A percentile compares a stretch with the other conserved stretches of the same genome.
phyloP scores from a whole-genome alignment of 2,329 filamentous ascomycete genomes.

The Dothistroma pini region DNA sequence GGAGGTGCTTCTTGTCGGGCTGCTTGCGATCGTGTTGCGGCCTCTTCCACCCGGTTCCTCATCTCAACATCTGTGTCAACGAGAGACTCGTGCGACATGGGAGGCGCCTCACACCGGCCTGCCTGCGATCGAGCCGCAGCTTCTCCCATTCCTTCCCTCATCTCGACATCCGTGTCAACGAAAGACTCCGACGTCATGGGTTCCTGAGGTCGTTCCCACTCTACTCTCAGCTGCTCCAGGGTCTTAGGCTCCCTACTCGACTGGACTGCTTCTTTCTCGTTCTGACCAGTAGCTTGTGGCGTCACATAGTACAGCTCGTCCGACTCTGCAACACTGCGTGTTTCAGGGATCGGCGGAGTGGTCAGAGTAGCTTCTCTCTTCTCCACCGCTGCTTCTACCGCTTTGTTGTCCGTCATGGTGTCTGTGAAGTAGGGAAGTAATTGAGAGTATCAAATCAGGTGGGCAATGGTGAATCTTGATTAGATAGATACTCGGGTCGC shows the following conservation, averaged over 20 bases:
- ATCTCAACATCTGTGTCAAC: not conserved
- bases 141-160: not conserved
- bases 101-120: not conserved
- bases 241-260: not conserved
- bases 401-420: conserved; percentile 2
- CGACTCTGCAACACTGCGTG: not conserved
- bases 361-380: not conserved
- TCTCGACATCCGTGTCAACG: not conserved
- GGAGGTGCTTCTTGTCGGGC: conserved; percentile 1
- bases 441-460: not conserved
- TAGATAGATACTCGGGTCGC: not conserved
- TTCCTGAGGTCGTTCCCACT: not conserved
- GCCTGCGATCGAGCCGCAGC: not conserved
- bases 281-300: conserved; percentile 5
- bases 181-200: not conserved
- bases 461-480: not conserved
- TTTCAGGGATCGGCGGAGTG: not conserved
- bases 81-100: not conserved
- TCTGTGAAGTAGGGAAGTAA: not conserved
- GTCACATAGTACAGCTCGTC: conserved; percentile 7
- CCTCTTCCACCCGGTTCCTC: not conserved
- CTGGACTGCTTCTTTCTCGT: not conserved
- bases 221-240: not conserved
- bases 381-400: not conserved
- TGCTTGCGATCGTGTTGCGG: not conserved